Conservation (phyloP, 345 rosid species). For the Eucalyptus polybractea region DNA sequence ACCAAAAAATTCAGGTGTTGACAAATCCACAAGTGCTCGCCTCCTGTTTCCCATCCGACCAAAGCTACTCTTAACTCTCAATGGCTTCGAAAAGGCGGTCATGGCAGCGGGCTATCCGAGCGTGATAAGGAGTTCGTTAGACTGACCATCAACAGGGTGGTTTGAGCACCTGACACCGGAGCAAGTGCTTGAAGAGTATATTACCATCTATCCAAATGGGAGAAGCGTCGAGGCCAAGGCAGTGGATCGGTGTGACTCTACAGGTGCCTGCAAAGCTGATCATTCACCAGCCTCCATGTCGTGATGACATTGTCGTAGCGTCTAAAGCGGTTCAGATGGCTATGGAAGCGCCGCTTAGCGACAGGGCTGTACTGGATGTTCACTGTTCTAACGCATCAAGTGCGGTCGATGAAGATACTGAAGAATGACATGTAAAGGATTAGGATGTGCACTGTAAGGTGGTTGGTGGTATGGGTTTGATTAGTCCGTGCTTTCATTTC, state of each 20-base stretch:
- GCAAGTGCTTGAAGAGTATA: neutral
- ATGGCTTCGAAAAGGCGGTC: fast-evolving
- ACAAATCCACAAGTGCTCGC: neutral
- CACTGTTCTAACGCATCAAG: neutral
- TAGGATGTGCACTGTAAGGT: neutral
- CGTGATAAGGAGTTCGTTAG: neutral
- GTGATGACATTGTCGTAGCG: neutral
- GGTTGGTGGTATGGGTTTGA: neutral
- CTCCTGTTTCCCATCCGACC: too few species aligned
- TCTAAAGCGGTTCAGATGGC: neutral
- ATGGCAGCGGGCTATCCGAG: neutral
- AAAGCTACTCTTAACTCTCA: neutral
- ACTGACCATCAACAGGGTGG: neutral
- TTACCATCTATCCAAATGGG: neutral
- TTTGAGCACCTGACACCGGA: neutral
- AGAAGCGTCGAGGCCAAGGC: neutral
- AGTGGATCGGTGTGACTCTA: neutral
- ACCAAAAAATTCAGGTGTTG: neutral
- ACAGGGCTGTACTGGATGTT: neutral
- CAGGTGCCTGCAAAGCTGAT: neutral
- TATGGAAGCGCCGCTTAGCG: neutral
- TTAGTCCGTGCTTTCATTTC: neutral
- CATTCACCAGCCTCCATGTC: neutral
- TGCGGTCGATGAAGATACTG: neutral
- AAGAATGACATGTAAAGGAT: neutral